These are phyloP conservation scores for Pythium dissimile DNA, from an alignment of 352 stramenopile species.

Conservation along the genomic window DNA sequence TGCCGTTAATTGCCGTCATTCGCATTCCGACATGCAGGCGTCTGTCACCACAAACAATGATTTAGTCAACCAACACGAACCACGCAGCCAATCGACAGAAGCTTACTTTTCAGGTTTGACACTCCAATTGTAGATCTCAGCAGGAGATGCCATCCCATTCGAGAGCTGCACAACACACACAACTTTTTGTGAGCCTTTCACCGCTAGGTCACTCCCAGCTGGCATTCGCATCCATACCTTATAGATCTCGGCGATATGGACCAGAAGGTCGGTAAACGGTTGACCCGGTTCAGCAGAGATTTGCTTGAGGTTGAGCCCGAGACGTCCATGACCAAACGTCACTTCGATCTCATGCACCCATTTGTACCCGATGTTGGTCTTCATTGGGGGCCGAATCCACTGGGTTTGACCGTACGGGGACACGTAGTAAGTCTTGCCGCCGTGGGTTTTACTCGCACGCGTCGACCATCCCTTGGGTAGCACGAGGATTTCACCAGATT, in stretches of 20 bases:
- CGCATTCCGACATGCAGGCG: constrained; percentile 76
- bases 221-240: constrained; percentile 30
- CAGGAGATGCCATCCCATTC: constrained; percentile 77
- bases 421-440: constrained; percentile 84
- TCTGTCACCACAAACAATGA: constrained; percentile 21
- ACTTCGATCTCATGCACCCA: constrained; percentile 85
- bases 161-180: constrained; percentile 29
- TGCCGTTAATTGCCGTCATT: constrained; percentile 79
- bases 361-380: constrained; percentile 69
- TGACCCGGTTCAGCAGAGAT: constrained; percentile 70
- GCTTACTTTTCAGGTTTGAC: constrained; percentile 83
- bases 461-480: constrained; percentile 80
- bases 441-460: constrained; percentile 77
- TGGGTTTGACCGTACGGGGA: constrained; percentile 80
- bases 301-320: constrained; percentile 83
- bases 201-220: too few relatives aligned
- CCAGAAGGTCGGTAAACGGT: constrained; percentile 67
- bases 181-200: not conserved
- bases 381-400: constrained; percentile 76
- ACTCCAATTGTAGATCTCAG: constrained; percentile 90
- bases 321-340: constrained; percentile 66
- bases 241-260: constrained; percentile 82
- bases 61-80: too few relatives aligned
- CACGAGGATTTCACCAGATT: constrained; percentile 68
- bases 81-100: too few relatives aligned